Evolutionary conservation across 2,329 filamentous ascomycete species (phyloP), one percentile per base, ranked within the genome.

Genomic region (Exophiala viscosa): DNA sequence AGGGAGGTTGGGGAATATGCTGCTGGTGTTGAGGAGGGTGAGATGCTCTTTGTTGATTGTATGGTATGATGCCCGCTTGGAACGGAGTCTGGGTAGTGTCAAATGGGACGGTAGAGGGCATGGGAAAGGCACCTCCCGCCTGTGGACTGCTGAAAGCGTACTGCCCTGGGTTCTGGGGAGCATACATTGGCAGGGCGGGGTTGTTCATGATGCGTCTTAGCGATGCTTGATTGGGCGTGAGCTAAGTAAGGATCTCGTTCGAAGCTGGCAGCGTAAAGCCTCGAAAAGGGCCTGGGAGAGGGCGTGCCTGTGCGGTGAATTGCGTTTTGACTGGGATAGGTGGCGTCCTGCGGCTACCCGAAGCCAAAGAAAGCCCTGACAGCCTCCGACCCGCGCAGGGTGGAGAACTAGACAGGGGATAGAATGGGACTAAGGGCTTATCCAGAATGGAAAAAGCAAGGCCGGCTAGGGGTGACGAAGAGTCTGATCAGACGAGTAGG

Each of bases 111-210:
- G 50, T 50, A 47, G 53, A 48, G 50, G 54, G 40, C 17, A 41
- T 40, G 34, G 55, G 14, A 51, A 49, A 58, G 23, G 31, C 33
- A 14, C 23, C 33, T 38, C 34, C 50, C 20, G 50, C 47, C 35
- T 48, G 53, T 23, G 53, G 39, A 48, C 46, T 48, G 47, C 28
- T 56, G 47, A 51, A 59, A 48, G 44, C 51, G 43, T 57, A 52
- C 20, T 45, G 45, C 13, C 32, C 40, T 42, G 44, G 50, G 33
- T 35, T 51, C 39, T 59, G 52, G 18, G 56, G 31, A 50, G 35
- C 55, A 48, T 57, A 59, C 45, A 49, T 33, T 46, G 52, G 59
- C 49, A 58, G 47, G 55, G 55, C 58, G 61, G 61, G 60, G 60
- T 63, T 58, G 48, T 59, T 59, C 56, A 58, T 62, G 58, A 56